A percentile compares a stretch with the other conserved stretches of the same genome.
Conservation (phyloP, 257 asterid genomes). For the Voacanga thouarsii region DNA sequence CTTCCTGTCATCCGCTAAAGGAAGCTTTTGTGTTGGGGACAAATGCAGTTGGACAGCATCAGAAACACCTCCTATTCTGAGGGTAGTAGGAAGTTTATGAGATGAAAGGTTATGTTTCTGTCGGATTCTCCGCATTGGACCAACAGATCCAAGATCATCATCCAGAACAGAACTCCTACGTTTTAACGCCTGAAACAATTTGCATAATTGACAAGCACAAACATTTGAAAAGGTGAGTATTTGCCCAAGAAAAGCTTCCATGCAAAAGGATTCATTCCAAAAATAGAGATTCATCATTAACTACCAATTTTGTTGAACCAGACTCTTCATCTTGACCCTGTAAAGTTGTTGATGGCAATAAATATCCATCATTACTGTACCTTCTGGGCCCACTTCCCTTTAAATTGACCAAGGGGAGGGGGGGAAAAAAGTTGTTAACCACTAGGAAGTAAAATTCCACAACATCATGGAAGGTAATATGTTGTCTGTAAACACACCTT, state of each 20-base stretch:
- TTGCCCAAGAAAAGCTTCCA: slow-evolving; percentile 6
- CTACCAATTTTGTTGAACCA: slow-evolving; percentile 46
- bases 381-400: slow-evolving; percentile 52
- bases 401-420: slow-evolving; percentile 18
- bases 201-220: slow-evolving; percentile 2
- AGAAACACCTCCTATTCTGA: slow-evolving; percentile 44
- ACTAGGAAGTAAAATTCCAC: slow-evolving; percentile 2
- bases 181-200: slow-evolving; percentile 56
- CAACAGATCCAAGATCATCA: slow-evolving; percentile 70
- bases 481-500: slow-evolving; percentile 40
- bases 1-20: slow-evolving; percentile 31
- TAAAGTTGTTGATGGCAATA: slow-evolving; percentile 36
- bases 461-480: background rate
- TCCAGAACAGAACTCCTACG: slow-evolving; percentile 76
- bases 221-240: slow-evolving; percentile 6
- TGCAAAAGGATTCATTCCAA: slow-evolving; percentile 2
- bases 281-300: slow-evolving; percentile 8
- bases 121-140: slow-evolving; percentile 74
- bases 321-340: slow-evolving; percentile 35
- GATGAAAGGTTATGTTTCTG: slow-evolving; percentile 61
- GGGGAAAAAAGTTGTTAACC: background rate
- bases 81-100: slow-evolving; percentile 28
- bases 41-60: slow-evolving; percentile 16
- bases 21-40: slow-evolving; percentile 35
- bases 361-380: slow-evolving; percentile 41